Evolutionary conservation across 495 filamentous ascomycete species (phyloP), one percentile per base, ranked within the genome.

Genomic region (Penicillium maclennaniae): DNA sequence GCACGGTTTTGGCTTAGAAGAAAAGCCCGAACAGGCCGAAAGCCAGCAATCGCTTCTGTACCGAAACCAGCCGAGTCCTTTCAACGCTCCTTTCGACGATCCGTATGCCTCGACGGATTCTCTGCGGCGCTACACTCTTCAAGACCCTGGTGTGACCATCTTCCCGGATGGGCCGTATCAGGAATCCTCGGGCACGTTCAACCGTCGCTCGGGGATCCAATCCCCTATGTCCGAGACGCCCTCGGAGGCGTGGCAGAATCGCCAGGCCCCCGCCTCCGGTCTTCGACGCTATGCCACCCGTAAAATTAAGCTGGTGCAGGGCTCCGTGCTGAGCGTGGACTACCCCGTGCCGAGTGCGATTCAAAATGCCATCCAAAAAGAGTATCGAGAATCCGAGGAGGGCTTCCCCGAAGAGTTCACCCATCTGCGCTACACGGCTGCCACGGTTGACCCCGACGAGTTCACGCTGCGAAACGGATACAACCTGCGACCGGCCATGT

Each of bases 401-500:
- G 86, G 74, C 1, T 71, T 68, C 34, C 63, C 68, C 37, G 92
- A 96, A 63, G 93, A 98, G 70, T 98, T 98, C 66, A 85, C 93
- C 19, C 92, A 96, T 70, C 88, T 98, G 87, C 82, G 93, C 71
- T 98, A 98, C 73, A 97, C 93, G 9, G 95, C 93, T 47, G 93
- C 93, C 25, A 97, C 92, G 23, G 97, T 95, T 72, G 93, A 98
- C 69, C 93, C 93, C 34, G 92, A 95, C 68, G 93, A 98, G 60
- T 98, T 97, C 73, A 98, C 93, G 26, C 79, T 98, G 49, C 95
- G 95, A 70, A 97, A 97, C 66, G 93, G 93, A 56, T 98, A 97
- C 80, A 96, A 97, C 76, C 82, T 98, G 50, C 88, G 93, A 23
- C 90, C 95, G 23, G 86, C 92, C 46, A 98, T 97, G 90, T 98